Base-by-base conservation (phyloP, 2,329 filamentous ascomycete species). In the Thelonectria blattea region DNA sequence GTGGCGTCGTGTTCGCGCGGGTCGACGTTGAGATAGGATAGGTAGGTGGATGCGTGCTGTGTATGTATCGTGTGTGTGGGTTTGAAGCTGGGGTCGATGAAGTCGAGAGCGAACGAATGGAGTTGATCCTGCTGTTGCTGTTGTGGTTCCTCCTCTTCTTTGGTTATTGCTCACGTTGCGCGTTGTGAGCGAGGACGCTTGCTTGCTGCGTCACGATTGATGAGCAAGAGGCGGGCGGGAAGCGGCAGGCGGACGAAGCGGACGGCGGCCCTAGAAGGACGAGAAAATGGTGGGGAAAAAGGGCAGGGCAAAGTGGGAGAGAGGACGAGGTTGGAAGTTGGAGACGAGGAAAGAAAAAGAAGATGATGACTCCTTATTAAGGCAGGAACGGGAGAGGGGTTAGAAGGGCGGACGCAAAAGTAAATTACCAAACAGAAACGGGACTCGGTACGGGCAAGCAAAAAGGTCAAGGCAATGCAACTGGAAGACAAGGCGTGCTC, bases 141-240 rank as follows among this genome's bases (percentile, higher is more conserved):
- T 7, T 7, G 27, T 7, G 7, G 22, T 3, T 24, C 22, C 4
- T 24, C 22, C 27, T 30, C 27, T 30, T 24, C 22, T 24, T 24
- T 24, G 3, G 22, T 24, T 30, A 7, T 30, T 30, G 27, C 27
- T 30, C 27, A 30, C 27, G 27, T 30, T 30, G 22, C 15, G 56
- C 52, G 45, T 58, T n/a, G 39, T 55, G 58, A 50, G 49, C 15
- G 11, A 15, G 3, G 34, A 37, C 11, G 34, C 34, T 61, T 60
- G 67, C 66, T 66, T 60, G 67, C 66, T 66, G 67, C 65, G 67
- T 69, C 61, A 68, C 67, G 67, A 59, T 60, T 58, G 62, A 46
- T 24, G 22, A 24, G 22, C 22, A 24, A 6, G 6, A 24, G n/a
- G n/a, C n/a, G n/a, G n/a, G 22, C 22, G 22, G 22, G 22, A 54